Base-by-base conservation (phyloP, 805 yeast genomes). In the Ascoidea asiatica region DNA sequence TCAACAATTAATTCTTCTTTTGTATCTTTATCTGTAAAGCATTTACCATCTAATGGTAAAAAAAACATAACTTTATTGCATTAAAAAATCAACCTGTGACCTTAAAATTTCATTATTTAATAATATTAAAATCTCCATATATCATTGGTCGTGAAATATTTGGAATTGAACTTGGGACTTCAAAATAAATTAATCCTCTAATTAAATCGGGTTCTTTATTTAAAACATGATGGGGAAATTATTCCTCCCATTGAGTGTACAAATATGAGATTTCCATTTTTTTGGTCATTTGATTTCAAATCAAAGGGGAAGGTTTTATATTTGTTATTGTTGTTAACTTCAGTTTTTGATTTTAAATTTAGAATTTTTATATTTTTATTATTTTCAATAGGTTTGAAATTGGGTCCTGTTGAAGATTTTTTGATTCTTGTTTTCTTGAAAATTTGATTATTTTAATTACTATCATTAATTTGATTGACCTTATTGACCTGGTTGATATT, bases 161-260 rank as follows among this genome's bases (percentile, higher is more conserved):
- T 11, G 88, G 76, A 59, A 95, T 87, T 55, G 83, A 85, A 19
- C 79, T 67, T 2, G 97, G 97, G 0, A 78, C 72, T 1, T 96
- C 97, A 13, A 76, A 90, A 55, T 87, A 89, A 2, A 89, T 60
- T 1, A 89, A 52, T 1, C 92, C 90, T 48, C 89, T 67, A 53
- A 89, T 72, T 39, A 87, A 59, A 11, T 72, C 62, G 0, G 95
- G 88, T 47, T 76, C 72, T 43, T 65, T 64, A 44, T 81, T 82
- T 69, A 89, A 65, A 0, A 82, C 86, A 45, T 81, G 79, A 56
- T 87, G 95, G 0, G 95, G 77, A n/a, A 5, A 89, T 72, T 33
- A 89, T 57, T 0, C 97, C 97, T 44, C 97, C 97, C 96, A 89
- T 88, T 0, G 95, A 87, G 59, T 89, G 97, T 0, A 90, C 92